phyloP scores from a whole-genome alignment of 2,329 filamentous ascomycete species.

The Cordyceps javanica region DNA sequence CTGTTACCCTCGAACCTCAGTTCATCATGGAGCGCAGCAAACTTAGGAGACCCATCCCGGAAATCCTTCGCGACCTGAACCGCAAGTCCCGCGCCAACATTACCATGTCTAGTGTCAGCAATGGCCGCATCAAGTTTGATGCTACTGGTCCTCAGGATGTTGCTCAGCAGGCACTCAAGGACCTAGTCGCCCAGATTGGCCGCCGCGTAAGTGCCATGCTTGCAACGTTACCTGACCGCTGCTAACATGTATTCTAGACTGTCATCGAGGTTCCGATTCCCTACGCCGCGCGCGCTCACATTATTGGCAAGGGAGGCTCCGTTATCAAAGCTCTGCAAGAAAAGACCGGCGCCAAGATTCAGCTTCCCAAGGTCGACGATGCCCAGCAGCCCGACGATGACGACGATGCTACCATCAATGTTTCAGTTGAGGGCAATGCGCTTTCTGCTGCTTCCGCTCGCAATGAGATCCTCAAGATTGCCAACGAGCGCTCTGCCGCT shows the following conservation, averaged over 20 bases:
- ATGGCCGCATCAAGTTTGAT: constrained; percentile 72
- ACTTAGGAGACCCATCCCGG: constrained; percentile 76
- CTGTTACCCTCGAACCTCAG: constrained; percentile 64
- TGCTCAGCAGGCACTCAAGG: constrained; percentile 82
- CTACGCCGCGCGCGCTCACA: constrained; percentile 73
- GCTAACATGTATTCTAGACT: constrained; percentile 29
- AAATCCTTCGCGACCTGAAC: constrained; percentile 88
- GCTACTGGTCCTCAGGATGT: constrained; percentile 77
- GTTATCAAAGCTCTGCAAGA: constrained; percentile 88
- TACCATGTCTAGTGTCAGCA: constrained; percentile 66
- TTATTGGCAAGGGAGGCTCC: constrained; percentile 87
- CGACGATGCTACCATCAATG: constrained; percentile 77
- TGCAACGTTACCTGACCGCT: neutral
- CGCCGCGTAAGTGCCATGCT: constrained; percentile 33
- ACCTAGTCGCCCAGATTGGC: constrained; percentile 82
- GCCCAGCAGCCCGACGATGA: constrained; percentile 47
- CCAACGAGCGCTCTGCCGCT: constrained; percentile 76
- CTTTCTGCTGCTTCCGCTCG: constrained; percentile 79
- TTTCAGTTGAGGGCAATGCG: constrained; percentile 85
- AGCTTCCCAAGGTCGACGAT: constrained; percentile 77
- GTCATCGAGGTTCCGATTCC: constrained; percentile 74
- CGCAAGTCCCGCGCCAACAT: constrained; percentile 83
- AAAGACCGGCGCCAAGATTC: constrained; percentile 82
- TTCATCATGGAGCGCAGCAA: constrained; percentile 72
- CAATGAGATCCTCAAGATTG: constrained; percentile 79